Conservation (phyloP, 441 rosid species). For the Adansonia rubrostipa region DNA sequence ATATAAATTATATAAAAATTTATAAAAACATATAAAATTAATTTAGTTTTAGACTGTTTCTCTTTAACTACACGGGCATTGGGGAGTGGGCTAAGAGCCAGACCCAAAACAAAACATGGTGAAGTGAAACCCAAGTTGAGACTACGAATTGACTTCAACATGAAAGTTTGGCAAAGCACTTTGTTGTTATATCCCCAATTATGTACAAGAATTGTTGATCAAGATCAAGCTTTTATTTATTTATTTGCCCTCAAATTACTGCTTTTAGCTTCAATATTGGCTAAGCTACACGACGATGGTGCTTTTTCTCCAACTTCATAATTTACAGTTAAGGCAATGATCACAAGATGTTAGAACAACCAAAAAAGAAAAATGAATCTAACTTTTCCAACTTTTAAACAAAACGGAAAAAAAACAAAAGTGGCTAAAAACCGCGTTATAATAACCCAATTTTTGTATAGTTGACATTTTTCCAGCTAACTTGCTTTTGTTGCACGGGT, state of each 20-base stretch:
- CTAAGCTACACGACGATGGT: background rate
- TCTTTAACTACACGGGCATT: too few relatives aligned
- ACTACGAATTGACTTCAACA: too few relatives aligned
- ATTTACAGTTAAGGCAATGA: background rate
- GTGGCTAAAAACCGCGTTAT: background rate
- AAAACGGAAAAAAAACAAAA: background rate
- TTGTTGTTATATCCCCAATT: background rate
- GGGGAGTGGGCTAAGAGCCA: too few relatives aligned
- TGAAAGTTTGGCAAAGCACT: too few relatives aligned
- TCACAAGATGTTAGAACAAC: background rate
- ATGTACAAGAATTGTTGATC: background rate
- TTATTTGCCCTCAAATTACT: background rate
- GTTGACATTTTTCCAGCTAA: constrained; percentile 7
- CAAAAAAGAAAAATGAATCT: background rate
- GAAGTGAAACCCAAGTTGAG: too few relatives aligned
- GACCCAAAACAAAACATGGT: too few relatives aligned
- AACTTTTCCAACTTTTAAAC: background rate
- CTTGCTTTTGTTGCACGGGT: constrained; percentile 20
- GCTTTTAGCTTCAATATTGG: background rate
- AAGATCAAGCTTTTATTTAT: background rate
- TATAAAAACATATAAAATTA: too few relatives aligned
- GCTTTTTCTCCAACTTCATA: background rate
- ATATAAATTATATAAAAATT: too few relatives aligned
- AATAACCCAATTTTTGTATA: constrained; percentile 9
- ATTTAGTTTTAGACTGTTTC: too few relatives aligned